Base-by-base conservation (phyloP, 192 early-diverging fungal genomes). In the Coemansia sp. region DNA sequence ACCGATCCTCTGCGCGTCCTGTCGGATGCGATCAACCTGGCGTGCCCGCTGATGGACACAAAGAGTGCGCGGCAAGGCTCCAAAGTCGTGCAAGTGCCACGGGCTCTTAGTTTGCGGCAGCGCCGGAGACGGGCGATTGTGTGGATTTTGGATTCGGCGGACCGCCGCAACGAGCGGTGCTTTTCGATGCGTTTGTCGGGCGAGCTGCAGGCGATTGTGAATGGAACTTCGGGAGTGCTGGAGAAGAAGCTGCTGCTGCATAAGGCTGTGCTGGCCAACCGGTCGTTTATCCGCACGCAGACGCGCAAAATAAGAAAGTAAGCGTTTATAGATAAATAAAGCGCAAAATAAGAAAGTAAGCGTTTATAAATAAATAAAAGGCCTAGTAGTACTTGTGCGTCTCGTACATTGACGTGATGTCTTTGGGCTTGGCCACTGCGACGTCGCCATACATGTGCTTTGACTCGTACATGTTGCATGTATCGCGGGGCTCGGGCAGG, bases 101-200 rank as follows among this genome's bases (percentile, higher is more conserved):
- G 72, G 26, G 87, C 96, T 3, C 76, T 96, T 56, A 89, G 83
- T 66, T 82, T 90, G 72, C 74, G 92, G 19, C 93, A 96, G 72
- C 71, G 92, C 37, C 77, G 85, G 45, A 81, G 86, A 53, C 85
- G 84, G 16, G 95, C 88, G 16, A 93, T 95, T 55, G 77, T 91
- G 57, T 98, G 94, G 95, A 89, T 96, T 19, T 49, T 92, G 55
- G 90, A 93, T 23, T 87, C 91, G 8, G 87, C 88, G 0, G 69
- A 80, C 3, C 88, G 82, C 55, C 76, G 89, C 16, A 84, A 78
- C 6, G 87, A 91, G 49, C 86, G 87, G 62, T 56, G 67, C 47
- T 88, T 92, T 68, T 85, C 85, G 59, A 83, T 88, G 62, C 74
- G 92, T 6, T 71, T 97, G 53, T 91, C 88, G 16, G 85, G 69